Conservation (phyloP, 805 yeast species). For the Starmerella asiatica region DNA sequence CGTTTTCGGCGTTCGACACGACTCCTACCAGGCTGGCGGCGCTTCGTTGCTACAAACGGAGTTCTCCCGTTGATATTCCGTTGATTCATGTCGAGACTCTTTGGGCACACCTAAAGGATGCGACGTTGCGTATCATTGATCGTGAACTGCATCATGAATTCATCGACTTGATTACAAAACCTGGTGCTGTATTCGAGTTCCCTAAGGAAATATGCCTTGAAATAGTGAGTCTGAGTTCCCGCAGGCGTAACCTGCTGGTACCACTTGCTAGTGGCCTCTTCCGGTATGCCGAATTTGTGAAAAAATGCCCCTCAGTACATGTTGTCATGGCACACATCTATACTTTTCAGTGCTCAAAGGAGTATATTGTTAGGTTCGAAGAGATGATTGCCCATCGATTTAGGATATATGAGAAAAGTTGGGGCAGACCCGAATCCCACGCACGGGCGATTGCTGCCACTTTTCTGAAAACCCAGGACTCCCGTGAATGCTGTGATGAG, state of each 20-base stretch:
- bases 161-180: constrained; percentile 36
- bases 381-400: constrained; percentile 34
- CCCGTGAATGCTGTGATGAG: constrained; percentile 18
- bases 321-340: constrained; percentile 35
- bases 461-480: neutral
- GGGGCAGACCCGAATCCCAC: constrained; percentile 34
- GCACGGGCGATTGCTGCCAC: constrained; percentile 23
- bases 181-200: constrained; percentile 22
- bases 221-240: constrained; percentile 27
- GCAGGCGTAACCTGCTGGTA: constrained; percentile 61
- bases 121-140: constrained; percentile 52
- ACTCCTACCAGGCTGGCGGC: constrained; percentile 8
- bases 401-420: constrained; percentile 24
- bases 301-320: constrained; percentile 36
- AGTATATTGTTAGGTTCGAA: constrained; percentile 48
- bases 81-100: constrained; percentile 22
- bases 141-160: constrained; percentile 46
- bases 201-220: constrained; percentile 22
- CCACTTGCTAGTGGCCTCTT: constrained; percentile 37
- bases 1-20: constrained; percentile 8
- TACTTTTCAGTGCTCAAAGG: constrained; percentile 40
- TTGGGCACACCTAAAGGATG: constrained; percentile 47
- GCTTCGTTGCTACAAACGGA: constrained; percentile 6
- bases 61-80: constrained; percentile 26
- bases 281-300: neutral